Conservation (phyloP, 495 filamentous ascomycete species). For the Aspergillus avenaceus region DNA sequence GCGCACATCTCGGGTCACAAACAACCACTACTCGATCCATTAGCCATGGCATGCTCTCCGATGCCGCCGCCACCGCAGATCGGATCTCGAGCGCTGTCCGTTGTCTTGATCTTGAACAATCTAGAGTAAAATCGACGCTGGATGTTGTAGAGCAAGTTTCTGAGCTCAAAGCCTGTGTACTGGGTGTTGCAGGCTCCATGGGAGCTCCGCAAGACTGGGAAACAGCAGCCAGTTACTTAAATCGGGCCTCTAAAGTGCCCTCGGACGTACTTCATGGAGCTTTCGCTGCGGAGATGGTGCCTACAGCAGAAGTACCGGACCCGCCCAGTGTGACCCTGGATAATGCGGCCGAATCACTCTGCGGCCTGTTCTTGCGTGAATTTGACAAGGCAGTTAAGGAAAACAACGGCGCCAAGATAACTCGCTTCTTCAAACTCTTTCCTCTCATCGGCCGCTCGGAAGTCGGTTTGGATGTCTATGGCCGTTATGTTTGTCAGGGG, state of each 20-base stretch:
- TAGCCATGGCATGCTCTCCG: conserved; percentile 81
- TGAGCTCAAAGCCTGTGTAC: conserved; percentile 91
- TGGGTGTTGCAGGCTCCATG: conserved; percentile 95
- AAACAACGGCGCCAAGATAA: conserved; percentile 80
- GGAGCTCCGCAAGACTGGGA: conserved; percentile 98
- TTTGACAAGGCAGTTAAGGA: conserved; percentile 90
- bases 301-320: conserved; percentile 92
- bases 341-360: conserved; percentile 79
- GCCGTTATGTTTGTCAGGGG: conserved; percentile 89
- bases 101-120: conserved; percentile 82
- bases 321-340: conserved; percentile 83
- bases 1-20: conserved; percentile 83
- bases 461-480: conserved; percentile 89
- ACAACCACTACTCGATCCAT: conserved; percentile 79
- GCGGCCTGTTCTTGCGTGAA: conserved; percentile 84
- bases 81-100: conserved; percentile 83
- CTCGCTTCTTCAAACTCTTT: conserved; percentile 96
- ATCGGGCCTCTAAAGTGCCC: conserved; percentile 76
- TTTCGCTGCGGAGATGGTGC: conserved; percentile 92
- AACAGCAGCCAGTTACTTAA: conserved; percentile 83
- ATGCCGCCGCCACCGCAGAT: conserved; percentile 78
- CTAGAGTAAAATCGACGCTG: conserved; percentile 81
- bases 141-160: conserved; percentile 93
- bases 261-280: conserved; percentile 70
- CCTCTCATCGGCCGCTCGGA: conserved; percentile 89